Evolutionary conservation across 31 red algal species (phyloP).

Genomic region (Asparagopsis taxiformis): DNA sequence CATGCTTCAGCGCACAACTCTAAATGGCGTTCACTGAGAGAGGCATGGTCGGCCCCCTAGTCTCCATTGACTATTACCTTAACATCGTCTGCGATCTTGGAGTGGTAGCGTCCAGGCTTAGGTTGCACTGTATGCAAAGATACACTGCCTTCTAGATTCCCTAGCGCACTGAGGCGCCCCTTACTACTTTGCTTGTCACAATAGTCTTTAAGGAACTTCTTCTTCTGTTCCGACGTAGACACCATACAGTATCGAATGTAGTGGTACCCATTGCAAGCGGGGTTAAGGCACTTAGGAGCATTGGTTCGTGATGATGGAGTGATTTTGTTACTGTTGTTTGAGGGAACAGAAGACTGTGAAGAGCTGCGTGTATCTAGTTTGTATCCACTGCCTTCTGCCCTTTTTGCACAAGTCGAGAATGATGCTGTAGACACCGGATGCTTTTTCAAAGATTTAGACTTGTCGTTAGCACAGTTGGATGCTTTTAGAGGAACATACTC

Average conservation of each 20-base stretch:
- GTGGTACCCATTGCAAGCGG: background rate
- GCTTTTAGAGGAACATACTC: background rate
- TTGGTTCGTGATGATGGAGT: no score
- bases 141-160: no score
- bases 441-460: background rate
- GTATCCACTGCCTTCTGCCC: background rate
- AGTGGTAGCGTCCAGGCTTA: background rate
- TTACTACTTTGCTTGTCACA: no score
- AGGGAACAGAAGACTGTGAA: no score
- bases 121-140: no score
- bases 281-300: background rate
- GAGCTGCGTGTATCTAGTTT: background rate
- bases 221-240: background rate
- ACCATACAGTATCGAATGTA: background rate
- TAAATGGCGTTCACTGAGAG: background rate
- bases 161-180: no score
- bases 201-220: background rate
- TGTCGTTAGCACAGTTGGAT: background rate
- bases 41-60: slow-evolving; percentile 4
- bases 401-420: background rate
- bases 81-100: background rate
- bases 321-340: no score
- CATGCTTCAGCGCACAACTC: slow-evolving; percentile 1
- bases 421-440: no score
- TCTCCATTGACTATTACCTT: slow-evolving; percentile 8